Conservation (phyloP, 805 yeast species). For the Starmerella floris region DNA sequence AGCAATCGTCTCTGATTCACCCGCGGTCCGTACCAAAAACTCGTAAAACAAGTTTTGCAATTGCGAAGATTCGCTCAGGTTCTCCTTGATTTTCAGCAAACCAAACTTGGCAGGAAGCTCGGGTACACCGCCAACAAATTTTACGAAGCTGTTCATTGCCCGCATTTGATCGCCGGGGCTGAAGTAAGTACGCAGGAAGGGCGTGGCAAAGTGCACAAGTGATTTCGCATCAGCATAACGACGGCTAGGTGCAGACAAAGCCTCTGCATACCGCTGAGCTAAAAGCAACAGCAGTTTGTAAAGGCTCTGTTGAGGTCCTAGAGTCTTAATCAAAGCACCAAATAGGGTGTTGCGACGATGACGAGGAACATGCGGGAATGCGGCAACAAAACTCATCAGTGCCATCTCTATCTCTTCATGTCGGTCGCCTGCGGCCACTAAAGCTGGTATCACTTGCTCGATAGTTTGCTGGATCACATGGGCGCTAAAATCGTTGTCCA, state of each 20-base stretch:
- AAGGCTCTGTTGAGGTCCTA: constrained; percentile 54
- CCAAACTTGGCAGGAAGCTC: constrained; percentile 35
- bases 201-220: constrained; percentile 55
- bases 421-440: constrained; percentile 40
- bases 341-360: constrained; percentile 85
- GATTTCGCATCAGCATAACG: constrained; percentile 54
- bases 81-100: constrained; percentile 31
- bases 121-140: constrained; percentile 8
- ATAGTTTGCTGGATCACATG: constrained; percentile 89
- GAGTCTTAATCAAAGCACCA: constrained; percentile 61
- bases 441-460: constrained; percentile 78
- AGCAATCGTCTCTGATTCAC: constrained; percentile 28
- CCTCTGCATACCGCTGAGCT: constrained; percentile 60
- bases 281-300: constrained; percentile 63
- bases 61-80: constrained; percentile 4
- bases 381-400: constrained; percentile 79
- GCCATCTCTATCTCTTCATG: constrained; percentile 67
- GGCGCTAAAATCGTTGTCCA: constrained; percentile 89
- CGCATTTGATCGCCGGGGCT: constrained; percentile 43
- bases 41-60: constrained; percentile 36
- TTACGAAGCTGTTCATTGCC: constrained; percentile 23
- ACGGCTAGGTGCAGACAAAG: constrained; percentile 23
- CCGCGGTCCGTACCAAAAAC: constrained; percentile 42
- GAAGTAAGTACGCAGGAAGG: constrained; percentile 52
- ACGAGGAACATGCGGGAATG: constrained; percentile 89